These are phyloP conservation scores for Silene noctiflora DNA, from an alignment of 179 eudicot genomes.

Conservation along the genomic window DNA sequence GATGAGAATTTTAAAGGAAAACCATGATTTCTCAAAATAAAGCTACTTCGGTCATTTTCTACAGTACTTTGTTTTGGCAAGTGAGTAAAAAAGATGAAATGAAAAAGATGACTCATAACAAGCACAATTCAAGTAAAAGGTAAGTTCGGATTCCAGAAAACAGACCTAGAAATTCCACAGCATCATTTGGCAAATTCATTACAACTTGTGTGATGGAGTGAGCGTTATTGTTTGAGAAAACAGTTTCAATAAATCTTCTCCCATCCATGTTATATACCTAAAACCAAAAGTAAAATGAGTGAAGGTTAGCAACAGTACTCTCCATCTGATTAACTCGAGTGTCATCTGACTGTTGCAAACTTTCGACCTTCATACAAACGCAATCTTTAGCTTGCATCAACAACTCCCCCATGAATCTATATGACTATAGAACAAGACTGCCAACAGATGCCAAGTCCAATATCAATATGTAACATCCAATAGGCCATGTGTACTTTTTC, in stretches of 20 bases:
- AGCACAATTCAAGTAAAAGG: slow-evolving; percentile 8
- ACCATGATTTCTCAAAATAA: too few species aligned
- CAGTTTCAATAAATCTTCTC: slow-evolving; percentile 72
- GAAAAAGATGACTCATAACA: background rate
- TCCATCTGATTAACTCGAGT: background rate
- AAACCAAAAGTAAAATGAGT: slow-evolving; percentile 5
- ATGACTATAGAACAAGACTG: background rate
- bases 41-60: too few species aligned
- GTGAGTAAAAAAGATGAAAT: too few species aligned
- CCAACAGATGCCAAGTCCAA: background rate
- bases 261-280: slow-evolving; percentile 95
- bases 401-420: background rate
- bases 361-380: background rate
- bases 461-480: background rate
- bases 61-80: too few species aligned
- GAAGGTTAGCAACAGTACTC: background rate
- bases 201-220: slow-evolving; percentile 74
- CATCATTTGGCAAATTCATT: slow-evolving; percentile 88
- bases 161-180: slow-evolving; percentile 77
- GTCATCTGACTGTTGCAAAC: background rate
- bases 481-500: background rate
- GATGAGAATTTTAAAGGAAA: too few species aligned
- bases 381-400: background rate
- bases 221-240: slow-evolving; percentile 49
- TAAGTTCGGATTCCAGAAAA: background rate